Evolutionary conservation across 345 rosid genomes (phyloP).

Genomic region (Erysimum cheiranthoides): DNA sequence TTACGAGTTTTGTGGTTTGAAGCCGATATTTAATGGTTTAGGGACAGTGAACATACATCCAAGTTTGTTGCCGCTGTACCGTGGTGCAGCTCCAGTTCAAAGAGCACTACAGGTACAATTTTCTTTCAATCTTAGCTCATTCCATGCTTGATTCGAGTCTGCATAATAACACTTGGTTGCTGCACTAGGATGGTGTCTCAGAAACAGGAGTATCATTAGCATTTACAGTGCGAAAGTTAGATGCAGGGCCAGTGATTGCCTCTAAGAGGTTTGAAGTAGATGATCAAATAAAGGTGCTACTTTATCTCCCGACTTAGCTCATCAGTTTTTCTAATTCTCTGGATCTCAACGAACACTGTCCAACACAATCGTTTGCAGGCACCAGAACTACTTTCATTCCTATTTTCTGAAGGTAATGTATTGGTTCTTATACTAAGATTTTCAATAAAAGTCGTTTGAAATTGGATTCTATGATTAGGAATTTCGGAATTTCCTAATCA

Average conservation of each 20-base stretch:
- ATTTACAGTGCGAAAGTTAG: slow-evolving; percentile 80
- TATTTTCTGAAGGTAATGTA: slow-evolving; percentile 71
- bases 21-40: slow-evolving; percentile 37
- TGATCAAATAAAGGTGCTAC: slow-evolving; percentile 77
- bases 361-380: slow-evolving; percentile 62
- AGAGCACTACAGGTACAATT: slow-evolving; percentile 75
- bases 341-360: background rate
- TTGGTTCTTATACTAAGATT: background rate
- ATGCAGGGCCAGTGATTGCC: slow-evolving; percentile 95
- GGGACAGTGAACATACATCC: slow-evolving; percentile 98
- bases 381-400: slow-evolving; percentile 73
- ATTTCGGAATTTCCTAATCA: background rate
- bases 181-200: slow-evolving; percentile 77
- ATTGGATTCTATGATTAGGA: background rate
- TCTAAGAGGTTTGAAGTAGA: slow-evolving; percentile 61
- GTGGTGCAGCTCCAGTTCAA: slow-evolving; percentile 99
- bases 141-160: background rate
- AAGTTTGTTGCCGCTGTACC: slow-evolving; percentile 82
- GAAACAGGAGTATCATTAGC: slow-evolving; percentile 96
- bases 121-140: background rate
- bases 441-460: background rate
- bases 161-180: slow-evolving; percentile 37
- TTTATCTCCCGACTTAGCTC: background rate
- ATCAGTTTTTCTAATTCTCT: background rate
- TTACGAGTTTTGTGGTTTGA: slow-evolving; percentile 1